Conservation (phyloP, 2,329 filamentous ascomycete species). For the Pezicula neosporulosa region DNA sequence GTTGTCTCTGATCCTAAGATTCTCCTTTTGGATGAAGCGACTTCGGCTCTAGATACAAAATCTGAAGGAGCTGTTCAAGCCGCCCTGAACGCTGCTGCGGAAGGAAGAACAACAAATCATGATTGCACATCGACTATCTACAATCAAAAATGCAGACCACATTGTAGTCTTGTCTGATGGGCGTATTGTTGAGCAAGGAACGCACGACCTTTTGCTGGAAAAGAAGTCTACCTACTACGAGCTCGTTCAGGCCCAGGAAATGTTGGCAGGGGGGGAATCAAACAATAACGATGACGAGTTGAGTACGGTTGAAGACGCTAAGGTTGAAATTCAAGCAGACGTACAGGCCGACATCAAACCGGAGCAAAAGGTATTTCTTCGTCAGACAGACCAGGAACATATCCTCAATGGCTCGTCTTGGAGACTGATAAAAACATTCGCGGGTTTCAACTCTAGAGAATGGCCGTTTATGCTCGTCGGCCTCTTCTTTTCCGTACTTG, state of each 20-base stretch:
- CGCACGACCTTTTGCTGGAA: conserved; percentile 74
- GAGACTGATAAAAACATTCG: conserved; percentile 73
- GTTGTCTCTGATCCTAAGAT: conserved; percentile 84
- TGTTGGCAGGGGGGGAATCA: conserved; percentile 53
- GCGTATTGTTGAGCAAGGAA: conserved; percentile 85
- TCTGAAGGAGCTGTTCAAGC: conserved; percentile 75
- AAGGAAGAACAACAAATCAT: conserved; percentile 2
- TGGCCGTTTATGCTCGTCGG: conserved; percentile 70
- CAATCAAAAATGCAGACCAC: conserved; percentile 90
- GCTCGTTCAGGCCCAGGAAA: conserved; percentile 85
- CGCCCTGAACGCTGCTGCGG: conserved; percentile 43
- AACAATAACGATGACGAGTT: not conserved
- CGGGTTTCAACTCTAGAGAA: conserved; percentile 72
- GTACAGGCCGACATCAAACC: conserved; percentile 47
- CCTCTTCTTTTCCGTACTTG: conserved; percentile 69
- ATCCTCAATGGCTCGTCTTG: conserved; percentile 58
- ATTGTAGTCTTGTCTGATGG: conserved; percentile 91
- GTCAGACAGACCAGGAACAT: conserved; percentile 38
- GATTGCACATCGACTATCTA: conserved; percentile 66
- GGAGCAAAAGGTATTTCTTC: conserved; percentile 47
- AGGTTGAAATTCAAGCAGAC: conserved; percentile 38
- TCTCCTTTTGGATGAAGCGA: conserved; percentile 78
- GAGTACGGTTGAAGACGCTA: not conserved
- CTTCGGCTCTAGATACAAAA: conserved; percentile 71
- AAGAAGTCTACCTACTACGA: conserved; percentile 72